These are phyloP conservation scores for Lachnellula occidentalis DNA, from an alignment of 2,329 filamentous ascomycete genomes.

Conservation along the genomic window DNA sequence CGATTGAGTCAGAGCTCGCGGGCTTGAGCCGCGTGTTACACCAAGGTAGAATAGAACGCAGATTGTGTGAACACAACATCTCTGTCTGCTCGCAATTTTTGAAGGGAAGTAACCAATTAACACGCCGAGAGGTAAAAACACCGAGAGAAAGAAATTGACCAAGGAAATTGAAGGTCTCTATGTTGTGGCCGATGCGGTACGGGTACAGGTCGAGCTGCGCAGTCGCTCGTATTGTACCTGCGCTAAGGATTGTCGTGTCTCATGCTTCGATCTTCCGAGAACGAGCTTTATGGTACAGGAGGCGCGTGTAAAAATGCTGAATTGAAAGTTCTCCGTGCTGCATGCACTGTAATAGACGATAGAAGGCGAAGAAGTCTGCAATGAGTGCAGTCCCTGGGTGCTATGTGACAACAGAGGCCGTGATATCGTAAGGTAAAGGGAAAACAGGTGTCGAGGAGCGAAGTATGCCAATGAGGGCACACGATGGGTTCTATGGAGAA, in stretches of 20 bases:
- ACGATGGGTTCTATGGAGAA: constrained; percentile 12
- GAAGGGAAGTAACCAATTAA: constrained; percentile 23
- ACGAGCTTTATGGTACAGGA: constrained; percentile 32
- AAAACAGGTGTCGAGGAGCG: constrained; percentile 28
- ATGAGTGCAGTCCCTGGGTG: constrained; percentile 20
- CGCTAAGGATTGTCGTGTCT: constrained; percentile 27
- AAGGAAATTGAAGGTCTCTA: constrained; percentile 25
- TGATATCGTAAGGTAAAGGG: constrained; percentile 31
- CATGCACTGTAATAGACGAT: constrained; percentile 25
- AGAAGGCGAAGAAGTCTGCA: constrained; percentile 21
- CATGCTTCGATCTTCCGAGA: constrained; percentile 28
- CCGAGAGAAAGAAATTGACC: constrained; percentile 15
- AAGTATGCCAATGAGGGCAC: constrained; percentile 4
- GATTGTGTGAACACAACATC: constrained; percentile 26
- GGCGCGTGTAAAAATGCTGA: constrained; percentile 22
- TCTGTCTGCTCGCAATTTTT: constrained; percentile 19
- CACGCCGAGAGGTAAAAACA: constrained; percentile 17
- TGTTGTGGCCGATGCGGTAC: constrained; percentile 24
- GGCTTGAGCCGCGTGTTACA: constrained; percentile 5
- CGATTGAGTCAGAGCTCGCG: constrained; percentile 2
- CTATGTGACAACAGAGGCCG: constrained; percentile 33
- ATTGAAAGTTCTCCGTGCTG: constrained; percentile 20
- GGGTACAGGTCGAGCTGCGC: constrained; percentile 32
- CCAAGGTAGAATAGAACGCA: constrained; percentile 17
- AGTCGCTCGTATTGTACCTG: constrained; percentile 29